Base-by-base conservation (phyloP, 2,329 filamentous ascomycete genomes). In the Cucurbitaria berberidis region DNA sequence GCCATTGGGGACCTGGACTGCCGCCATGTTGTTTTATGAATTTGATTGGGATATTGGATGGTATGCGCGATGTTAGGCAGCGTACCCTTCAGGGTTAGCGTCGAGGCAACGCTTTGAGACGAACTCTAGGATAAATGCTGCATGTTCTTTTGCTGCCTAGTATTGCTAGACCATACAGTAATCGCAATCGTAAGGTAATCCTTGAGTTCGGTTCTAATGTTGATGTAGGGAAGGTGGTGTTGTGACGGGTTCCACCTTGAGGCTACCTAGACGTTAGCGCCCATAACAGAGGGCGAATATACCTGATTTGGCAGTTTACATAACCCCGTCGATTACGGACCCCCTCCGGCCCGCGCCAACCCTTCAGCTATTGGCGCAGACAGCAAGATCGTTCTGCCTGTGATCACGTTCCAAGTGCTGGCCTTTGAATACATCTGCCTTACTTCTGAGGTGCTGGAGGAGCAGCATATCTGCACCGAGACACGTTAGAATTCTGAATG, bases 31-130 rank as follows among this genome's bases (percentile, higher is more conserved):
- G 26, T 26, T 21, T 38, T 13, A 38, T 45, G 40, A 45, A 41
- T 26, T 18, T 32, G 26, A 34, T 45, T 7, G 15, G 24, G 18
- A 11, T 18, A n/a, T 41, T 13, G 7, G 24, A 9, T 9, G 11
- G 24, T 27, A 46, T 47, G 50, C 30, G 30, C 19, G 47, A 41
- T 48, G 7, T 53, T 47, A 53, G 45, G 45, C 41, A 44, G 36
- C 53, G 26, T 19, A 19, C 38, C 32, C 29, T 39, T 30, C 16
- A 16, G 10, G 30, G 49, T 22, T 51, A 51, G 48, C 44, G 52
- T 22, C 35, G 34, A 51, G 47, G 47, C 34, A 45, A 30, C 40
- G 41, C 29, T 18, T 36, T 3, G 15, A 24, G 40, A 3, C 7
- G 24, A 29, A 29, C 7, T 41, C 22, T 3, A 26, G 39, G 24